phyloP scores from a whole-genome alignment of 371 early-diverging fungal species.

The Coemansia sp. region DNA sequence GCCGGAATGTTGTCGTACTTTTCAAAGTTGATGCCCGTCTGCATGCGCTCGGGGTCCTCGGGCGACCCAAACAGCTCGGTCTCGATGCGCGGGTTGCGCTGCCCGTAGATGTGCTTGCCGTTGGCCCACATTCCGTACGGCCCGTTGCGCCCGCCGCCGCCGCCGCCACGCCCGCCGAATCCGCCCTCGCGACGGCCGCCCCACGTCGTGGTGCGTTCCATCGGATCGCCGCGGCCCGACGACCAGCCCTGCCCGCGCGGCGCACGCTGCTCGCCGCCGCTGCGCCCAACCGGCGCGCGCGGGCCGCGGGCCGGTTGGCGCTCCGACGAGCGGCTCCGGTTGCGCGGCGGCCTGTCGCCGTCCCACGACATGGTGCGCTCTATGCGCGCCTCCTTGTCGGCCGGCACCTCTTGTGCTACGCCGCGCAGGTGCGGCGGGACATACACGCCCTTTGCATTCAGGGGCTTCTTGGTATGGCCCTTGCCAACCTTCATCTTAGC shows the following conservation, averaged over 20 bases:
- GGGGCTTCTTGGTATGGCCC: slow-evolving; percentile 16
- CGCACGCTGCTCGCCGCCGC: slow-evolving; percentile 23
- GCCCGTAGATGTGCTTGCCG: slow-evolving; percentile 71
- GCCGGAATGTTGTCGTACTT: slow-evolving; percentile 97
- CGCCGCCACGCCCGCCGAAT: slow-evolving; percentile 41
- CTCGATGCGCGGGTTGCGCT: slow-evolving; percentile 75
- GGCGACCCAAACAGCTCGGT: slow-evolving; percentile 73
- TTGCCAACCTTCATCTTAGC: background rate
- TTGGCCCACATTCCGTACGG: slow-evolving; percentile 67
- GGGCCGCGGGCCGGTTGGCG: slow-evolving; percentile 19
- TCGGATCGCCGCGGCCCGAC: slow-evolving; percentile 27
- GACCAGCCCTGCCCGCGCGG: slow-evolving; percentile 31
- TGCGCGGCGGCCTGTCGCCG: slow-evolving; percentile 36
- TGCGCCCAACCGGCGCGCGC: slow-evolving; percentile 18
- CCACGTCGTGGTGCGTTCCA: slow-evolving; percentile 50
- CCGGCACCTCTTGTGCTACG: slow-evolving; percentile 38
- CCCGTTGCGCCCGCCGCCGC: slow-evolving; percentile 54
- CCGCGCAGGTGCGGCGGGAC: slow-evolving; percentile 59
- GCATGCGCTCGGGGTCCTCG: slow-evolving; percentile 65
- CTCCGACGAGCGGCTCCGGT: slow-evolving; percentile 45
- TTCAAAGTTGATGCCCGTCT: slow-evolving; percentile 95
- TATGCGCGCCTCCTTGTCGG: slow-evolving; percentile 35
- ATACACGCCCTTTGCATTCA: slow-evolving; percentile 36
- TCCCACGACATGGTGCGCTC: slow-evolving; percentile 54
- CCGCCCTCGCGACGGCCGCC: slow-evolving; percentile 60